phyloP scores from a whole-genome alignment of 169 alveolate genomes.

The Besnoitia besnoiti region DNA sequence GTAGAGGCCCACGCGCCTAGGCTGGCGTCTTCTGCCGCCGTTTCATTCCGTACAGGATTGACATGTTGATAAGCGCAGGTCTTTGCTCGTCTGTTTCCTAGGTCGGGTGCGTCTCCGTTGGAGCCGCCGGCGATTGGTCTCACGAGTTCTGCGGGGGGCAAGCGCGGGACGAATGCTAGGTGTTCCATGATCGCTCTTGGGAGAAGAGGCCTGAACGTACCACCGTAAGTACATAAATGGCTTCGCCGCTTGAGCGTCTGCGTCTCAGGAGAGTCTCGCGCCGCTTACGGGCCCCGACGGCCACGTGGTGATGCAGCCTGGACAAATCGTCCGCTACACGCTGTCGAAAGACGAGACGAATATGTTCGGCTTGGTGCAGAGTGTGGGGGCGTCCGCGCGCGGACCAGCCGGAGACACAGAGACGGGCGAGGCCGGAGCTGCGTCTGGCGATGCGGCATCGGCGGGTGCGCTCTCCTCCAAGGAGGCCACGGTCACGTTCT shows the following conservation, averaged over 20 bases:
- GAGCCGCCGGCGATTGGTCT: too few species aligned
- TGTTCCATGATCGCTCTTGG: too few species aligned
- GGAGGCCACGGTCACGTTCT: constrained; percentile 49
- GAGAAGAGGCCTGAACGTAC: too few species aligned
- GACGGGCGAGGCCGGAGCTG: not conserved
- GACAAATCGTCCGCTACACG: constrained; percentile 69
- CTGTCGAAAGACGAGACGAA: constrained; percentile 71
- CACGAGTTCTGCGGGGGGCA: too few species aligned
- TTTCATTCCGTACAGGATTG: too few species aligned
- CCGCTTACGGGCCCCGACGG: constrained; percentile 29
- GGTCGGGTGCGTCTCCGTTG: too few species aligned
- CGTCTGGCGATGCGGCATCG: not conserved
- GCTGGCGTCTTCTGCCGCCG: too few species aligned
- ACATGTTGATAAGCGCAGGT: too few species aligned
- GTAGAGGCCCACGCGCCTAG: too few species aligned
- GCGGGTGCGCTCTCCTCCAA: not conserved
- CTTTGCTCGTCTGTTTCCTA: too few species aligned
- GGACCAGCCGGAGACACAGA: not conserved
- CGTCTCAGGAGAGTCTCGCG: constrained; percentile 4
- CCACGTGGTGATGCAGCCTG: constrained; percentile 53
- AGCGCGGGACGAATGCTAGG: too few species aligned
- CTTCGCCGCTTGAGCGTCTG: not conserved
- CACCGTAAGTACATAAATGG: too few species aligned
- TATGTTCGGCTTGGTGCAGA: constrained; percentile 74
- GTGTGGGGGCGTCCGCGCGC: constrained; percentile 1